These are phyloP conservation scores for Umbelopsis isabellina DNA, from an alignment of 192 early-diverging fungal species.

Conservation along the genomic window DNA sequence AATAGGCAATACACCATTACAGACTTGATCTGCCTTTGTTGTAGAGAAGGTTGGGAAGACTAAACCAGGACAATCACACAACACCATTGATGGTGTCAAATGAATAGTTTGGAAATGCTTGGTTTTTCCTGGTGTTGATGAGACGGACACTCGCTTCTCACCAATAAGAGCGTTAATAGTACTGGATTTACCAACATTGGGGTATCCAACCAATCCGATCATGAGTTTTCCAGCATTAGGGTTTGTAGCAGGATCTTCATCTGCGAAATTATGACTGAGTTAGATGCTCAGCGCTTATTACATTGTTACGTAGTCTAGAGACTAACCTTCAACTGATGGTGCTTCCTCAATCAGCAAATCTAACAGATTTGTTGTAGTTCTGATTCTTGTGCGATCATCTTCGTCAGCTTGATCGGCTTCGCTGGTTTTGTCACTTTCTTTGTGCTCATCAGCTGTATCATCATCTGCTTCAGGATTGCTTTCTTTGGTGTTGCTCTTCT, in stretches of 20 bases:
- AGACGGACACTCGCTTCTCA: conserved; percentile 91
- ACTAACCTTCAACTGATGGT: conserved; percentile 47
- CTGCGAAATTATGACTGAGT: conserved; percentile 14
- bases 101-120: conserved; percentile 99
- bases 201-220: conserved; percentile 98
- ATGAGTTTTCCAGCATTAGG: conserved; percentile 60
- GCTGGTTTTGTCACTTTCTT: conserved; percentile 38
- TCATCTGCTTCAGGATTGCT: conserved; percentile 33
- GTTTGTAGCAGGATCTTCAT: conserved; percentile 34
- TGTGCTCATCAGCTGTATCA: conserved; percentile 30
- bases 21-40: conserved; percentile 97
- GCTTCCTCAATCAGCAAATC: conserved; percentile 54
- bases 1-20: conserved; percentile 98
- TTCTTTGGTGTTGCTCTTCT: conserved; percentile 28
- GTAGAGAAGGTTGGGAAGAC: conserved; percentile 99
- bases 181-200: conserved; percentile 99
- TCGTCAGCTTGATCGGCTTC: conserved; percentile 44
- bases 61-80: conserved; percentile 99
- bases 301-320: neutral
- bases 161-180: conserved; percentile 98
- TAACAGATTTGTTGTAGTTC: conserved; percentile 54
- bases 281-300: neutral
- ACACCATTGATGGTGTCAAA: conserved; percentile 78
- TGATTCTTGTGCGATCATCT: conserved; percentile 56
- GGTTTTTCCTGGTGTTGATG: conserved; percentile 97